phyloP scores from a whole-genome alignment of 2,329 filamentous ascomycete genomes.

The Elsinoe fawcettii region DNA sequence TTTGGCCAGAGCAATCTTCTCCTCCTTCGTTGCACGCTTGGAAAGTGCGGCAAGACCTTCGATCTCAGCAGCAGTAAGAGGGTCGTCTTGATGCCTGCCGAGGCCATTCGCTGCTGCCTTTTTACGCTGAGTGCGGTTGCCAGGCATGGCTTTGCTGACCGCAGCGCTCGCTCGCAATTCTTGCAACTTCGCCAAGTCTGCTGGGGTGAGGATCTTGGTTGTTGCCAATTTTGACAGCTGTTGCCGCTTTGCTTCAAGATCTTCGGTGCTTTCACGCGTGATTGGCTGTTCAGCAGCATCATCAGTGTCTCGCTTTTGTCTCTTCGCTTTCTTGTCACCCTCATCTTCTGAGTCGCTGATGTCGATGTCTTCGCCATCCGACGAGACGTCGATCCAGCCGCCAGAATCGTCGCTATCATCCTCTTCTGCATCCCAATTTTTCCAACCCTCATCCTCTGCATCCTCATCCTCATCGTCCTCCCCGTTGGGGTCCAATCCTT shows the following conservation, averaged over 20 bases:
- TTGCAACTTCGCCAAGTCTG: slow-evolving; percentile 87
- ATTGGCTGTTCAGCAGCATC: slow-evolving; percentile 26
- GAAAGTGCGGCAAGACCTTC: slow-evolving; percentile 71
- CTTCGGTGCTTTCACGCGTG: slow-evolving; percentile 17
- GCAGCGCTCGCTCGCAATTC: slow-evolving; percentile 71
- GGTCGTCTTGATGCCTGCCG: slow-evolving; percentile 70
- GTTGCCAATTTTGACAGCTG: slow-evolving; percentile 68
- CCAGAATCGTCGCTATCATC: slow-evolving; percentile 63
- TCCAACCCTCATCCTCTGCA: slow-evolving; percentile 46
- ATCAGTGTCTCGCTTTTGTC: slow-evolving; percentile 47
- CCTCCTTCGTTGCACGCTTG: slow-evolving; percentile 80
- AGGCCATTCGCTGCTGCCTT: slow-evolving; percentile 30
- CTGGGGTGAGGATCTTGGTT: slow-evolving; percentile 86
- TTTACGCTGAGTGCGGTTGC: slow-evolving; percentile 34
- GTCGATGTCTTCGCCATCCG: slow-evolving; percentile 68
- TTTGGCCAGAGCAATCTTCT: slow-evolving; percentile 73
- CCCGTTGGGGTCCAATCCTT: slow-evolving; percentile 56
- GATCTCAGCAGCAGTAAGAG: slow-evolving; percentile 83
- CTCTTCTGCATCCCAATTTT: slow-evolving; percentile 55
- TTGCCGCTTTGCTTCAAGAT: slow-evolving; percentile 33
- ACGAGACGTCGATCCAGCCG: slow-evolving; percentile 87
- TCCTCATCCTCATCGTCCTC: slow-evolving; percentile 54
- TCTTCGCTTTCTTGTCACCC: slow-evolving; percentile 52
- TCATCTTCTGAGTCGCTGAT: slow-evolving; percentile 68
- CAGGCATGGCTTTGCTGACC: slow-evolving; percentile 55